Conservation (phyloP, 2,329 filamentous ascomycete species). For the Ceratocystis papillata region DNA sequence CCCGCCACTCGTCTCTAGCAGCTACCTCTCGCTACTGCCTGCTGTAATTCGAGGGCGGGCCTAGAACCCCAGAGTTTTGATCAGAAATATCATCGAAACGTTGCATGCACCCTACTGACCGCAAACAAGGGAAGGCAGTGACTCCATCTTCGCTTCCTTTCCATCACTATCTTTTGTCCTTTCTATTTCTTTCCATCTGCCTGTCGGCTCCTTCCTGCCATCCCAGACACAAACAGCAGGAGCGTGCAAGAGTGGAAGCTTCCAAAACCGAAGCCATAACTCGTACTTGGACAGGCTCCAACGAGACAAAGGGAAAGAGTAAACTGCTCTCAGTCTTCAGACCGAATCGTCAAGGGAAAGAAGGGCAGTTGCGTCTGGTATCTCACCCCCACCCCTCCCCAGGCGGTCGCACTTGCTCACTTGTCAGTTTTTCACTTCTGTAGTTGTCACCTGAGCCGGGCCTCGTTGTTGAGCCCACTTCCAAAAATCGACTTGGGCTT, state of each 20-base stretch:
- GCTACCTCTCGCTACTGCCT: neutral
- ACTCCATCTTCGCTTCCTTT: conserved; percentile 1
- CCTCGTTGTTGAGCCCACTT: conserved; percentile 1
- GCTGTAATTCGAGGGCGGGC: neutral
- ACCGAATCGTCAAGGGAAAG: neutral
- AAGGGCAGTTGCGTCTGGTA: neutral
- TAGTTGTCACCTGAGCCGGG: neutral
- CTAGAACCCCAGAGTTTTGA: neutral
- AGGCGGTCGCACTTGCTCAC: neutral
- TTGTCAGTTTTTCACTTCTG: neutral
- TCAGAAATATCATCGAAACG: neutral
- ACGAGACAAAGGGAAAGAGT: neutral
- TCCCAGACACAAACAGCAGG: conserved; percentile 1
- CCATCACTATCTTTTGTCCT: neutral
- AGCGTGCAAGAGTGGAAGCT: neutral
- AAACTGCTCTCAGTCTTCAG: neutral
- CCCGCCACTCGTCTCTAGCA: neutral
- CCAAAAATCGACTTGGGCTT: neutral
- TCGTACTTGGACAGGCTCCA: neutral
- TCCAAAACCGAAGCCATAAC: neutral
- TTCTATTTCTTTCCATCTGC: neutral
- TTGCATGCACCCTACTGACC: neutral
- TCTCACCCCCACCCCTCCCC: neutral
- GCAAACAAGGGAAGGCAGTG: neutral
- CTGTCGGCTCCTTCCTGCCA: neutral